These are phyloP conservation scores for Panus rudis DNA, from an alignment of 768 basidiomycete genomes.

Conservation along the genomic window DNA sequence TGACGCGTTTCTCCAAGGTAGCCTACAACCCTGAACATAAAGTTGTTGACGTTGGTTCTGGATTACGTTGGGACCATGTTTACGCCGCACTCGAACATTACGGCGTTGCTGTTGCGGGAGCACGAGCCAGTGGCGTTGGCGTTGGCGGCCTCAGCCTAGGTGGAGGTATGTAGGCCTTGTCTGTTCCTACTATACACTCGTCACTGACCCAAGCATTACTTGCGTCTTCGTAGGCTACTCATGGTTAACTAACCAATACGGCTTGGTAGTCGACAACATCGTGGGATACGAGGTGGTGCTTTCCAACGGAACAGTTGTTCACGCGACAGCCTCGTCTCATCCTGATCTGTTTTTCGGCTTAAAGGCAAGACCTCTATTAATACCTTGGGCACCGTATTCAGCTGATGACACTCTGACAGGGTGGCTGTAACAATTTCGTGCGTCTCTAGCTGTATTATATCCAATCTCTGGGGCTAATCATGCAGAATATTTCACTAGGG, in stretches of 20 bases:
- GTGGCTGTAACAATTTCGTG: constrained; percentile 51
- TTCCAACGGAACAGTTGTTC: constrained; percentile 37
- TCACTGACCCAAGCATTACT: too few species aligned
- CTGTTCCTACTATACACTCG: too few species aligned
- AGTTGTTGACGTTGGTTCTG: not conserved
- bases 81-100: constrained; percentile 37
- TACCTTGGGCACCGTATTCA: too few species aligned
- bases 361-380: constrained; percentile 18
- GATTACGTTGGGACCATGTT: constrained; percentile 53
- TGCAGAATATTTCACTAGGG: constrained; percentile 27
- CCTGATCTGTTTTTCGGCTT: constrained; percentile 34
- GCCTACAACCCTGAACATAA: not conserved
- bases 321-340: constrained; percentile 23
- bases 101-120: constrained; percentile 46
- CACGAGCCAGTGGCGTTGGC: constrained; percentile 46
- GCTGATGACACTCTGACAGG: constrained; percentile 35
- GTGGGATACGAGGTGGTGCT: constrained; percentile 44
- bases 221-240: constrained; percentile 39
- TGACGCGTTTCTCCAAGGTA: constrained; percentile 11
- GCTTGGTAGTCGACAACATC: constrained; percentile 46
- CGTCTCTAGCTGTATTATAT: constrained; percentile 1
- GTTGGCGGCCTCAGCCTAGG: constrained; percentile 46
- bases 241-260: constrained; percentile 49
- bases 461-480: not conserved
- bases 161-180: constrained; percentile 17